Percentiles rank a stretch among this genome's conserved stretches.
phyloP scores from a whole-genome alignment of 2,329 filamentous ascomycete genomes.

The Bipolaris zeicola region DNA sequence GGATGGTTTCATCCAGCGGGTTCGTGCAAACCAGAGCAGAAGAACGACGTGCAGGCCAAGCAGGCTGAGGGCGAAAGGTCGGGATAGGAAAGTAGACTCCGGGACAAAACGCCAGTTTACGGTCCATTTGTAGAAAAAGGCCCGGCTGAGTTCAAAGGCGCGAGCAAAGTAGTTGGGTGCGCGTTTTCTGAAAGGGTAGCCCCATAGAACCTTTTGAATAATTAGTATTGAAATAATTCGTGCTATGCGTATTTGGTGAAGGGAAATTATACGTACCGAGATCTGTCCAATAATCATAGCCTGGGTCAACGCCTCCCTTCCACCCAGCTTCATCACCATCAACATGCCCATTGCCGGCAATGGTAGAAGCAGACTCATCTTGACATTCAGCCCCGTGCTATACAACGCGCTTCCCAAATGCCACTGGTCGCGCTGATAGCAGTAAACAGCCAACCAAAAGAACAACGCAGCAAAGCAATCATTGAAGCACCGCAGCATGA shows the following conservation, averaged over 20 bases:
- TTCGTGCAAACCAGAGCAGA: slow-evolving; percentile 69
- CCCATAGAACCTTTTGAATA: slow-evolving; percentile 55
- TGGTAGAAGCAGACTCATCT: slow-evolving; percentile 88
- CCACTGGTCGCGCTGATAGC: slow-evolving; percentile 77
- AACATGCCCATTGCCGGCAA: slow-evolving; percentile 81
- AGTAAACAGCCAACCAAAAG: slow-evolving; percentile 80
- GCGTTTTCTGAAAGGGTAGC: slow-evolving; percentile 71
- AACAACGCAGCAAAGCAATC: slow-evolving; percentile 87
- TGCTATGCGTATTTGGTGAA: not conserved
- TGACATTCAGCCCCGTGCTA: slow-evolving; percentile 82
- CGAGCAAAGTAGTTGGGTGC: slow-evolving; percentile 74
- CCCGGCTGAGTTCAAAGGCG: slow-evolving; percentile 88
- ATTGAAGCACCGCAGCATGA: slow-evolving; percentile 91
- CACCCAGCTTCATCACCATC: slow-evolving; percentile 74
- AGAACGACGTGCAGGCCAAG: slow-evolving; percentile 68
- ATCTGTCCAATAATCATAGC: slow-evolving; percentile 74
- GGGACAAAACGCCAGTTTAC: slow-evolving; percentile 98
- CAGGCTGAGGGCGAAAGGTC: slow-evolving; percentile 69
- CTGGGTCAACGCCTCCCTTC: slow-evolving; percentile 68
- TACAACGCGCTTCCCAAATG: slow-evolving; percentile 73
- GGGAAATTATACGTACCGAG: slow-evolving; percentile 62
- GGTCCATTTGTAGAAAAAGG: slow-evolving; percentile 97
- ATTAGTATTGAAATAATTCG: slow-evolving; percentile 11
- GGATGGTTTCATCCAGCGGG: slow-evolving; percentile 74
- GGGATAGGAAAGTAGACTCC: slow-evolving; percentile 77